Conservation (phyloP, 1,284 basidiomycete genomes). For the Malassezia sp. region DNA sequence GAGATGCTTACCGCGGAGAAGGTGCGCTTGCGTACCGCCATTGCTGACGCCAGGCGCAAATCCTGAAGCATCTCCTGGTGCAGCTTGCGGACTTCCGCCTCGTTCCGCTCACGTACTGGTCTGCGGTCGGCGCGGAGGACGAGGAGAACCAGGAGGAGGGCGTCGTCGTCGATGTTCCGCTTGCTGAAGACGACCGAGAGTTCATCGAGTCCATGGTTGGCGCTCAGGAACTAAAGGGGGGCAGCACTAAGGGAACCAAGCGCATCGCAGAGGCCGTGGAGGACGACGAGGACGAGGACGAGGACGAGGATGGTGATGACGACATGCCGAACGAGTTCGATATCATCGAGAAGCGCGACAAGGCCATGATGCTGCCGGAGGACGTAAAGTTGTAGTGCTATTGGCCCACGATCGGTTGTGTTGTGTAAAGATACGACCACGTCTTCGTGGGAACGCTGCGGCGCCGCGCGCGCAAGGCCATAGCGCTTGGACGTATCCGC, state of each 20-base stretch:
- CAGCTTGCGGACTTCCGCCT: slow-evolving; percentile 40
- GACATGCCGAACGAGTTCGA: slow-evolving; percentile 15
- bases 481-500: too few relatives aligned
- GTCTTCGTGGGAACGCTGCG: too few relatives aligned
- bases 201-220: slow-evolving; percentile 22
- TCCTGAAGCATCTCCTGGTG: slow-evolving; percentile 42
- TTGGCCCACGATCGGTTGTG: not conserved
- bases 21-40: too few relatives aligned
- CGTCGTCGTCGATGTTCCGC: slow-evolving; percentile 23
- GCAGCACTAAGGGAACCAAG: slow-evolving; percentile 4
- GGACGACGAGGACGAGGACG: slow-evolving; percentile 2
- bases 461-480: too few relatives aligned
- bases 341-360: slow-evolving; percentile 15
- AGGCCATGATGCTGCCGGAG: slow-evolving; percentile 19
- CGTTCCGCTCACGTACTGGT: slow-evolving; percentile 43
- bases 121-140: slow-evolving; percentile 23
- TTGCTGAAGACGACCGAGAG: slow-evolving; percentile 24
- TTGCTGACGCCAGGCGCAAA: too few relatives aligned
- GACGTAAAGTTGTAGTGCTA: slow-evolving; percentile 13
- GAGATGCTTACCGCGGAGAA: slow-evolving; percentile 63
- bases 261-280: not conserved
- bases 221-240: too few relatives aligned
- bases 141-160: slow-evolving; percentile 24
- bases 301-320: slow-evolving; percentile 9
- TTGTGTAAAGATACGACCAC: not conserved